Evolutionary conservation across 306 rosid genomes (phyloP).

Genomic region (Luffa aegyptiaca): DNA sequence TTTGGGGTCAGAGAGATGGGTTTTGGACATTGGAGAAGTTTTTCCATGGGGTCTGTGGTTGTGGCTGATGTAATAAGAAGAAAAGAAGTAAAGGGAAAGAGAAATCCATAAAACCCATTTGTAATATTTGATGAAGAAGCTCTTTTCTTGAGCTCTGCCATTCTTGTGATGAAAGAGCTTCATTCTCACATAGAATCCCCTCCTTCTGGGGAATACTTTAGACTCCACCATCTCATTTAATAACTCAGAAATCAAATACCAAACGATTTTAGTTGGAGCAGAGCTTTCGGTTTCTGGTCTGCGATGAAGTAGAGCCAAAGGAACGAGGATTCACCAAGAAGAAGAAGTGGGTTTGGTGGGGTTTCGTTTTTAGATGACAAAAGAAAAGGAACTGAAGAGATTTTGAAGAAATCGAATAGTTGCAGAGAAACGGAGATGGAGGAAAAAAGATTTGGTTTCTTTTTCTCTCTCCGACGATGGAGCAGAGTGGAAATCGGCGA

Average conservation of each 20-base stretch:
- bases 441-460: not conserved
- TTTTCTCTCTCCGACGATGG: not conserved
- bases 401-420: not conserved
- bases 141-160: conserved; percentile 44
- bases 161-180: conserved; percentile 53
- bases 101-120: conserved; percentile 84
- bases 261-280: conserved; percentile 29
- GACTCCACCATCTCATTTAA: conserved; percentile 46
- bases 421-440: not conserved
- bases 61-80: conserved; percentile 53
- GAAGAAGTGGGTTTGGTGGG: conserved; percentile 34
- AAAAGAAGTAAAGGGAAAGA: conserved; percentile 60
- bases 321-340: conserved; percentile 25
- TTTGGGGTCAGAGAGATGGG: conserved; percentile 26
- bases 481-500: not conserved
- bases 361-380: conserved; percentile 31
- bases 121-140: conserved; percentile 41
- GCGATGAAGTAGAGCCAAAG: conserved; percentile 56
- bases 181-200: conserved; percentile 68
- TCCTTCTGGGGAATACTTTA: conserved; percentile 24
- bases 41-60: conserved; percentile 14
- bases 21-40: conserved; percentile 9
- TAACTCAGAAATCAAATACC: not conserved
- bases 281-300: conserved; percentile 60
- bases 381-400: not conserved